Evolutionary conservation across 73 alveolate genomes (phyloP).

Genomic region (Uronychia setigera): DNA sequence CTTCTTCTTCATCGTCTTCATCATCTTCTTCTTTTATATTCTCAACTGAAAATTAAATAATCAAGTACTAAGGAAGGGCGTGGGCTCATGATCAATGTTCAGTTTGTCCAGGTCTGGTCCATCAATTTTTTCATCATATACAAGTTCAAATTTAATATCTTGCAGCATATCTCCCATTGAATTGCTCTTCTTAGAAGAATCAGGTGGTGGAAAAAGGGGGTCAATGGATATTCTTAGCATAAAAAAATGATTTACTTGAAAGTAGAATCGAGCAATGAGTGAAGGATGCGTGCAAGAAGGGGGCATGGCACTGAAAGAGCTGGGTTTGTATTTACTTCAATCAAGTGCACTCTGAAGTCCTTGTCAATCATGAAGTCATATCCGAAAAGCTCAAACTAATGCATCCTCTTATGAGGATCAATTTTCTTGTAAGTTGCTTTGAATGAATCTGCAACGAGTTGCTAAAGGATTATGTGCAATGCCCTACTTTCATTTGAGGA

Average conservation of each 20-base stretch:
- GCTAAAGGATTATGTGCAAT: slow-evolving; percentile 10
- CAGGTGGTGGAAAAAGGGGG: not conserved
- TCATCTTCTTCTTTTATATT: no score
- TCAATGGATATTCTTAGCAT: not conserved
- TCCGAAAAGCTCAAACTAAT: slow-evolving; percentile 91
- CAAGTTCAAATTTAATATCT: slow-evolving; percentile 32
- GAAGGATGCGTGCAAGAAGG: slow-evolving; percentile 70
- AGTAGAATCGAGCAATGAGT: not conserved
- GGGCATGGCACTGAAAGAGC: slow-evolving; percentile 91
- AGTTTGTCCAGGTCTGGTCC: slow-evolving; percentile 12
- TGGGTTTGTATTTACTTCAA: slow-evolving; percentile 95
- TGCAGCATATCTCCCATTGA: not conserved
- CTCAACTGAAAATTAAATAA: no score
- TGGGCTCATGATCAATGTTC: not conserved
- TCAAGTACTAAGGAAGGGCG: no score
- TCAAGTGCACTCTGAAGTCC: slow-evolving; percentile 78
- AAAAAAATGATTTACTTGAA: not conserved
- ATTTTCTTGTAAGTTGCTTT: slow-evolving; percentile 72
- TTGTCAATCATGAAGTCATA: slow-evolving; percentile 94
- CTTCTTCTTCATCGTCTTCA: no score
- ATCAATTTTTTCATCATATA: slow-evolving; percentile 36
- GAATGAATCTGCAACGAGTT: slow-evolving; percentile 78
- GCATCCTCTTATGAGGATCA: slow-evolving; percentile 73
- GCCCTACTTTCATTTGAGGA: slow-evolving; percentile 49
- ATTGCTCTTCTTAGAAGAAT: not conserved